Conservation (phyloP, 2,329 filamentous ascomycete genomes). For the Pestalotiopsis sp. region DNA sequence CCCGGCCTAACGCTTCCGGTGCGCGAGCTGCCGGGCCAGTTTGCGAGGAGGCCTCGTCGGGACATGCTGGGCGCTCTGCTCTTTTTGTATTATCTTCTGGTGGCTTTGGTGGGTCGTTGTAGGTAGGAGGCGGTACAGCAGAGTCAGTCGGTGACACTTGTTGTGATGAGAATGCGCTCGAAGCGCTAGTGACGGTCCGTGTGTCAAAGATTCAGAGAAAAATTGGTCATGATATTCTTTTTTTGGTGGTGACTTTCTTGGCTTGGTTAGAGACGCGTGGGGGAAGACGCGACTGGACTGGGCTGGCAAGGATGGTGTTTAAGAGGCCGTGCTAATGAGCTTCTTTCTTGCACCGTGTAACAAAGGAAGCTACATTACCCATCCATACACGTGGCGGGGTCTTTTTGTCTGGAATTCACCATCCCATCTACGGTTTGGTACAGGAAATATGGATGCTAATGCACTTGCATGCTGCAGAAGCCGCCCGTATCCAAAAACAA, state of each 20-base stretch:
- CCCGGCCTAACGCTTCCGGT: conserved; percentile 12
- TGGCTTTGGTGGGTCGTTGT: neutral
- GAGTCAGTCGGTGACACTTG: too few relatives aligned
- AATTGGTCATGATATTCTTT: neutral
- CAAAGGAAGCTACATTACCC: too few relatives aligned
- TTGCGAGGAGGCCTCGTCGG: conserved; percentile 20
- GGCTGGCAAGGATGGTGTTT: neutral
- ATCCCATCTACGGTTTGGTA: neutral
- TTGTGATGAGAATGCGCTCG: neutral
- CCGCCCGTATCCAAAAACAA: neutral
- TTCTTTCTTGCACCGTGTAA: neutral
- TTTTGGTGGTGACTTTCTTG: neutral
- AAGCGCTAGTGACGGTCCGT: neutral
- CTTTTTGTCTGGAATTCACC: neutral
- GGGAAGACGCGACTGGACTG: neutral
- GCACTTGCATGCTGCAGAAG: neutral
- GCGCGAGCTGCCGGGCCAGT: conserved; percentile 17
- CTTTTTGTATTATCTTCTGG: neutral
- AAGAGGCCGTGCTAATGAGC: neutral
- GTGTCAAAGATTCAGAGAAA: neutral
- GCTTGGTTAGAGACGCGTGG: neutral
- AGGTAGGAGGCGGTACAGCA: too few relatives aligned
- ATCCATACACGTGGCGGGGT: neutral
- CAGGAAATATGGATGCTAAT: neutral
- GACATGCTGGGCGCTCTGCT: conserved; percentile 14